Evolutionary conservation across 805 yeast genomes (phyloP).

Genomic region (Lipomyces chichibuensis): DNA sequence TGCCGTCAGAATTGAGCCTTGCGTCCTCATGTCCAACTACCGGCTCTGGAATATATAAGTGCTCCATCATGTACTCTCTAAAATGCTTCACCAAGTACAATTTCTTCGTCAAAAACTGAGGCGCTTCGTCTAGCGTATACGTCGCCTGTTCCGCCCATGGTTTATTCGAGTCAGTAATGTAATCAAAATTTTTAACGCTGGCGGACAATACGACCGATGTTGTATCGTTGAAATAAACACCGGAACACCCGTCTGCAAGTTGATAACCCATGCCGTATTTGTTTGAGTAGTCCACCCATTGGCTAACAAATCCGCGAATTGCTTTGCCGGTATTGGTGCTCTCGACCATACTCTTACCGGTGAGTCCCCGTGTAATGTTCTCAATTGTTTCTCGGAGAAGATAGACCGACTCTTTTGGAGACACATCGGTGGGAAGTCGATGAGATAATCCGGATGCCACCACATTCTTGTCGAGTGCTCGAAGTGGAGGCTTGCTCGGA

Average conservation of each 20-base stretch:
- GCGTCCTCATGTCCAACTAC: conserved; percentile 57
- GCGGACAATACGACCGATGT: conserved; percentile 69
- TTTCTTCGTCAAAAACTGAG: conserved; percentile 52
- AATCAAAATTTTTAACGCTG: conserved; percentile 38
- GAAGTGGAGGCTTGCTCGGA: neutral
- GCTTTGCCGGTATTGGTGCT: neutral
- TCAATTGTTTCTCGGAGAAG: conserved; percentile 13
- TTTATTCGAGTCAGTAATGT: conserved; percentile 18
- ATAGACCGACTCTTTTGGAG: neutral
- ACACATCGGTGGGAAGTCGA: neutral
- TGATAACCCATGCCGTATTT: conserved; percentile 95
- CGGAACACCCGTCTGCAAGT: conserved; percentile 84
- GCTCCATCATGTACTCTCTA: conserved; percentile 88
- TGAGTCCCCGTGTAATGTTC: conserved; percentile 12
- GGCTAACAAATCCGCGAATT: conserved; percentile 62
- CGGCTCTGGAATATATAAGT: conserved; percentile 54
- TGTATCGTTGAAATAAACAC: conserved; percentile 85
- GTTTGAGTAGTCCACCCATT: conserved; percentile 98
- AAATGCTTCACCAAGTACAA: conserved; percentile 86
- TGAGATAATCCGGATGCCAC: neutral
- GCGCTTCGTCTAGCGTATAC: conserved; percentile 9
- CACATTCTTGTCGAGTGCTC: conserved; percentile 1
- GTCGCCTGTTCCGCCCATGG: neutral
- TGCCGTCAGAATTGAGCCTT: neutral
- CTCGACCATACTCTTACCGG: neutral